Evolutionary conservation across 768 basidiomycete species (phyloP), one percentile per base, ranked within the genome.

Genomic region (Crucibulum laeve): DNA sequence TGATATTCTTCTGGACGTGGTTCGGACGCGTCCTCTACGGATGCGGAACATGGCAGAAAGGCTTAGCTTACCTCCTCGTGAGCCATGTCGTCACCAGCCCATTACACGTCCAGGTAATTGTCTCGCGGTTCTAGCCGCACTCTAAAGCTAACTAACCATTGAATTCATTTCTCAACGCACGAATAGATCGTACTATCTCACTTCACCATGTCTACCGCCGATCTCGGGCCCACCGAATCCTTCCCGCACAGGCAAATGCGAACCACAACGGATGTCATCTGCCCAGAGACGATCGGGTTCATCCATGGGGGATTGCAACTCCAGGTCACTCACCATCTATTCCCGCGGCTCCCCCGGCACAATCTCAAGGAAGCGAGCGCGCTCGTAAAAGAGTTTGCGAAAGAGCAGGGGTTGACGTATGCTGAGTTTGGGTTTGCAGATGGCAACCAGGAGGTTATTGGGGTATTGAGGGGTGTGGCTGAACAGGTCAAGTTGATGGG

Each of bases 231-330:
- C 1, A 67, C 69, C 22, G 96, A 99, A 59, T 94, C 91, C 0
- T 98, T 97, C 70, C 79, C 87, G 3, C 85, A 91, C 53, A 84
- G 96, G 13, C 96, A 99, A 62, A 69, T 99, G 54, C 87, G 96
- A 38, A 99, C 96, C n/a, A 98, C 96, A 0, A 87, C 90, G 35
- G 96, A 99, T 62, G 91, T 99, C 32, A 79, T 89, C 48, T 98
- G 96, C 64, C 79, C 82, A 2, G 73, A 84, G 1, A 79, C 80
- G 24, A 74, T 97, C 53, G 88, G 77, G 40, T 97, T 93, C 58
- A 65, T 99, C 25, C 96, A 99, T 56, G 96, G 96, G 8, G 96
- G 96, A n/a, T 78, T 99, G 15, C 91, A 99, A 54, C 80, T 98
- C 10, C 96, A 99, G 64, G 91, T 97, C 33, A 92, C 95, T 2